These are phyloP conservation scores for Volvox africanus DNA, from an alignment of 139 green algal species.

Conservation along the genomic window DNA sequence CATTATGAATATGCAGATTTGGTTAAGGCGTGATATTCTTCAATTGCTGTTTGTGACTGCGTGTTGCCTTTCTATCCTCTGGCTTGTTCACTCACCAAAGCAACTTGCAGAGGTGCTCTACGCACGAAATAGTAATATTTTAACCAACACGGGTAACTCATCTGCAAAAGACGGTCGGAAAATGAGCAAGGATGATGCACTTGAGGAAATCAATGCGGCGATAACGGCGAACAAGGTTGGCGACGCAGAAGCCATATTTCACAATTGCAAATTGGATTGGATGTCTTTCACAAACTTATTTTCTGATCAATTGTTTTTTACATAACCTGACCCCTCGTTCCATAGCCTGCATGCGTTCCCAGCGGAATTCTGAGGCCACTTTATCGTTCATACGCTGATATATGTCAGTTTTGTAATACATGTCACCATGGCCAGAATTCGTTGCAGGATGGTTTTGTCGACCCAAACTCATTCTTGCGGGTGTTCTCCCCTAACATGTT, in stretches of 20 bases:
- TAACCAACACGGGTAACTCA: constrained; percentile 15
- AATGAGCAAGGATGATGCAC: constrained; percentile 27
- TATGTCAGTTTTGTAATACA: neutral
- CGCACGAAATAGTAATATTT: neutral
- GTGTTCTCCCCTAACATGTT: neutral
- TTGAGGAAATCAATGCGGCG: constrained; percentile 7
- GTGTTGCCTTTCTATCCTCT: constrained; percentile 1
- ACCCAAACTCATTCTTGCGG: neutral
- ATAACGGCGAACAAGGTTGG: constrained; percentile 16
- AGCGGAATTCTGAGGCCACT: neutral
- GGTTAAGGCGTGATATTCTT: neutral
- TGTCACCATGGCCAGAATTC: neutral
- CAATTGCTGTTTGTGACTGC: neutral
- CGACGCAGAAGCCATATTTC: too few relatives aligned
- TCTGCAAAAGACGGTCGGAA: neutral
- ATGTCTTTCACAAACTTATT: neutral
- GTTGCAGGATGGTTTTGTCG: neutral
- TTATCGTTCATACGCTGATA: neutral
- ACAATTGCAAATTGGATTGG: neutral
- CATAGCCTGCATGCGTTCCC: neutral
- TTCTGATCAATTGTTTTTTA: neutral
- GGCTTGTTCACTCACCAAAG: neutral
- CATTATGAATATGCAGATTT: neutral
- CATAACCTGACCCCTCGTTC: neutral
- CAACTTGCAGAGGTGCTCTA: neutral